phyloP scores from a whole-genome alignment of 2,329 filamentous ascomycete species.

The Tolypocladium ophioglossoides region DNA sequence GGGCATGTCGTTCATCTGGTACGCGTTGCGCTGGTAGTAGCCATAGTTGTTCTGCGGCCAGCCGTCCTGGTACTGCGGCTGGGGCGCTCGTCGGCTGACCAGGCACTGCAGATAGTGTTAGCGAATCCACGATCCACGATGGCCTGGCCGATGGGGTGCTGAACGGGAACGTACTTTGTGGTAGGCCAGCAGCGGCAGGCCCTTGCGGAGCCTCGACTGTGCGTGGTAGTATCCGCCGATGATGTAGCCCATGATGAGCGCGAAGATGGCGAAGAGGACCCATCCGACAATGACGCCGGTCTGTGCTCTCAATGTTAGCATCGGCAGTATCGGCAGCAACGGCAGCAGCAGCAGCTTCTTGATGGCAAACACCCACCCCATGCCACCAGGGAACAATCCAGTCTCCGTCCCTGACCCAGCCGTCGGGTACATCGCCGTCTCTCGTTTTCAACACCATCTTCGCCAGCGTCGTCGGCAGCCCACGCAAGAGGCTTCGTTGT shows the following conservation, averaged over 20 bases:
- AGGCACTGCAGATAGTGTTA: slow-evolving; percentile 31
- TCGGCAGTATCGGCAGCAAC: background rate
- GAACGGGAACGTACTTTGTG: slow-evolving; percentile 45
- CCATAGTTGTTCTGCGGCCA: slow-evolving; percentile 14
- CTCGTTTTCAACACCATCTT: background rate
- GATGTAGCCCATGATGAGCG: slow-evolving; percentile 50
- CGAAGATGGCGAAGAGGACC: slow-evolving; percentile 51
- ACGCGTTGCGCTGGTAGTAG: slow-evolving; percentile 15
- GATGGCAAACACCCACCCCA: slow-evolving; percentile 9
- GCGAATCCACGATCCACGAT: background rate
- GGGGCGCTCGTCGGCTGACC: slow-evolving; percentile 28
- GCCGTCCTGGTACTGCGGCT: slow-evolving; percentile 4
- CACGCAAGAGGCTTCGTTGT: background rate
- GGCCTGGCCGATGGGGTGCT: background rate
- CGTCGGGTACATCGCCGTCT: slow-evolving; percentile 1
- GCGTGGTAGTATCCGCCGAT: slow-evolving; percentile 62
- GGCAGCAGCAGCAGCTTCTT: too few relatives aligned
- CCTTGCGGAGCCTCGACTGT: slow-evolving; percentile 52
- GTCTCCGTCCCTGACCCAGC: slow-evolving; percentile 3
- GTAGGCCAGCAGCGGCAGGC: slow-evolving; percentile 55
- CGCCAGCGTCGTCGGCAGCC: too few relatives aligned
- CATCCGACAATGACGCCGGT: slow-evolving; percentile 60
- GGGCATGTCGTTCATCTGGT: slow-evolving; percentile 42
- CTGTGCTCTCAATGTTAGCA: slow-evolving; percentile 22
- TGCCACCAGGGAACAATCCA: slow-evolving; percentile 17